Evolutionary conservation across 106 monocot genomes (phyloP).

Genomic region (Dendrobium nobile): DNA sequence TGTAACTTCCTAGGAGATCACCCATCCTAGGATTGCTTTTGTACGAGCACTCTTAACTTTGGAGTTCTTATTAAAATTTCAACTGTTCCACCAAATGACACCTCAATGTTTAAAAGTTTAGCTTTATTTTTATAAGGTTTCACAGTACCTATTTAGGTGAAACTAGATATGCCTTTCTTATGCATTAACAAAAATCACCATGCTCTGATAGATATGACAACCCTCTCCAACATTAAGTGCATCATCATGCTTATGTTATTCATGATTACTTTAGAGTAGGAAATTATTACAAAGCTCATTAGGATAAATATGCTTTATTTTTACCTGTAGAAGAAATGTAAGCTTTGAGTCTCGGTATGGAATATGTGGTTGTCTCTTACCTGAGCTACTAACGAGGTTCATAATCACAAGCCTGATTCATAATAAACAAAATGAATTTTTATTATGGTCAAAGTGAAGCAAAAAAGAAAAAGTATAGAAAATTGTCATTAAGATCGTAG

Average conservation of each 20-base stretch:
- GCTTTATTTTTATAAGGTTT: too few species aligned
- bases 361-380: constrained; percentile 72
- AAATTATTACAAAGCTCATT: neutral
- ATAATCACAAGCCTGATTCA: constrained; percentile 87
- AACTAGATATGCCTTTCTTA: neutral
- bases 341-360: constrained; percentile 98
- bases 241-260: neutral
- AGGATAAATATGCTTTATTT: neutral
- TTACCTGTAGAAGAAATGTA: constrained; percentile 97
- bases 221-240: neutral
- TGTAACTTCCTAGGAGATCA: too few species aligned
- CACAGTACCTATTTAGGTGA: neutral
- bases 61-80: too few species aligned
- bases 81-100: too few species aligned
- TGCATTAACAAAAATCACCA: neutral
- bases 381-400: constrained; percentile 75
- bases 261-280: neutral
- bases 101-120: too few species aligned
- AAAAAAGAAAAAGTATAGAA: neutral
- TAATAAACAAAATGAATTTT: neutral
- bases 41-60: too few species aligned
- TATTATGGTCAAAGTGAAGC: neutral
- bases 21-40: too few species aligned
- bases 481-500: neutral
- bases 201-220: neutral